Evolutionary conservation across 2,329 filamentous ascomycete genomes (phyloP).

Genomic region (Piedraia hortae): DNA sequence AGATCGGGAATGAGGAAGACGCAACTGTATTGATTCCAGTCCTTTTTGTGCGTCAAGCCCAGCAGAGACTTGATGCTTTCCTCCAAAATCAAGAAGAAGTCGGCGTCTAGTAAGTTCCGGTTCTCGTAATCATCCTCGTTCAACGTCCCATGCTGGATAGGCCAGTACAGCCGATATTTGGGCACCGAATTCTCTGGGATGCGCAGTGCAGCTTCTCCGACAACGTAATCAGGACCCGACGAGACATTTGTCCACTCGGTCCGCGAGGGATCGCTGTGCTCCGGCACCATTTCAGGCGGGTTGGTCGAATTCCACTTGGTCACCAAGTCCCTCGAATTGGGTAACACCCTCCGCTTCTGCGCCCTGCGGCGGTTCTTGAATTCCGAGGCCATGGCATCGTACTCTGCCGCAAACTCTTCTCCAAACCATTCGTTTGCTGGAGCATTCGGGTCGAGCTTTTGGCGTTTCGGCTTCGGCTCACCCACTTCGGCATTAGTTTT

Average conservation of each 20-base stretch:
- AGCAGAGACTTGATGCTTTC: constrained; percentile 68
- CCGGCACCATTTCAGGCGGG: constrained; percentile 61
- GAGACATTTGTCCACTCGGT: constrained; percentile 81
- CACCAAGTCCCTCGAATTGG: constrained; percentile 91
- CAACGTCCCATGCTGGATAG: constrained; percentile 58
- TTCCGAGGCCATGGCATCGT: constrained; percentile 57
- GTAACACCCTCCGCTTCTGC: constrained; percentile 81
- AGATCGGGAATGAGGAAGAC: constrained; percentile 94
- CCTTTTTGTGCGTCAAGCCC: constrained; percentile 45
- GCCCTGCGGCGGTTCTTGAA: constrained; percentile 73
- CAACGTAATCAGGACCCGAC: constrained; percentile 48
- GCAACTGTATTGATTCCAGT: constrained; percentile 77
- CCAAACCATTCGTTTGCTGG: constrained; percentile 60
- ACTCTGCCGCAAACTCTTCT: constrained; percentile 45
- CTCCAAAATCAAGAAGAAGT: constrained; percentile 67
- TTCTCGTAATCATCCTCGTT: constrained; percentile 73
- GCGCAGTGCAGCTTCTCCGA: constrained; percentile 55
- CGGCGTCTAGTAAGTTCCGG: constrained; percentile 55
- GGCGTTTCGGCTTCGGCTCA: constrained; percentile 43
- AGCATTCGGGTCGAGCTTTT: constrained; percentile 33
- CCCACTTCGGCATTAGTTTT: constrained; percentile 65
- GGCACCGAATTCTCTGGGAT: constrained; percentile 74
- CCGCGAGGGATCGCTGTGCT: constrained; percentile 81
- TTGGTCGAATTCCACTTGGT: constrained; percentile 77
- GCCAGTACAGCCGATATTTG: constrained; percentile 82